Evolutionary conservation across 352 stramenopile species (phyloP).

Genomic region (Plasmopara viticola): DNA sequence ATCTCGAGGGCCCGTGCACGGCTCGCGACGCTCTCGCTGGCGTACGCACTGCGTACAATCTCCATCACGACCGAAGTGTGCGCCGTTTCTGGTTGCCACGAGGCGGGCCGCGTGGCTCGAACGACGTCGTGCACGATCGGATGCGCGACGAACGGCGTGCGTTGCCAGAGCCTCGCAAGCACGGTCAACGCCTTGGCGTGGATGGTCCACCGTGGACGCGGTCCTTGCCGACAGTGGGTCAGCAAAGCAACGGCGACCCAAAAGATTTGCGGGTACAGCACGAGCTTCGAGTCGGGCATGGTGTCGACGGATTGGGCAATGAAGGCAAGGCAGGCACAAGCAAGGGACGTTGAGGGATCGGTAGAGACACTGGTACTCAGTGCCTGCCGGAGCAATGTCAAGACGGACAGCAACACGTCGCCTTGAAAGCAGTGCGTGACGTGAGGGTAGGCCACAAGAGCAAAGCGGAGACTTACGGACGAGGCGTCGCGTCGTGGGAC

Average conservation of each 20-base stretch:
- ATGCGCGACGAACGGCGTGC: slow-evolving; percentile 41
- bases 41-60: slow-evolving; percentile 34
- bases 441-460: slow-evolving; percentile 42
- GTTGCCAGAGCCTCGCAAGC: slow-evolving; percentile 36
- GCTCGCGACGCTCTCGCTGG: slow-evolving; percentile 2
- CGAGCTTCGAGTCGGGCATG: slow-evolving; percentile 50
- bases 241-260: slow-evolving; percentile 70
- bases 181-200: slow-evolving; percentile 32
- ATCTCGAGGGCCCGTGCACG: slow-evolving; percentile 18
- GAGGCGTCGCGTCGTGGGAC: slow-evolving; percentile 5
- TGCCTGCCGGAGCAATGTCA: slow-evolving; percentile 41
- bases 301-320: slow-evolving; percentile 30
- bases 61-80: slow-evolving; percentile 43
- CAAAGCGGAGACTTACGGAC: slow-evolving; percentile 42
- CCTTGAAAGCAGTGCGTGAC: slow-evolving; percentile 47
- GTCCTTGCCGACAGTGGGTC: slow-evolving; percentile 33
- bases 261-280: slow-evolving; percentile 69
- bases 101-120: slow-evolving; percentile 35
- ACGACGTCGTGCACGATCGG: slow-evolving; percentile 40
- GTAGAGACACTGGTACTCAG: slow-evolving; percentile 8
- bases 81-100: slow-evolving; percentile 31
- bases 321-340: slow-evolving; percentile 39
- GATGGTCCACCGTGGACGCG: slow-evolving; percentile 7
- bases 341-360: slow-evolving; percentile 17
- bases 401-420: slow-evolving; percentile 49